Evolutionary conservation across 192 early-diverging fungal genomes (phyloP).

Genomic region (Coemansia sp.): DNA sequence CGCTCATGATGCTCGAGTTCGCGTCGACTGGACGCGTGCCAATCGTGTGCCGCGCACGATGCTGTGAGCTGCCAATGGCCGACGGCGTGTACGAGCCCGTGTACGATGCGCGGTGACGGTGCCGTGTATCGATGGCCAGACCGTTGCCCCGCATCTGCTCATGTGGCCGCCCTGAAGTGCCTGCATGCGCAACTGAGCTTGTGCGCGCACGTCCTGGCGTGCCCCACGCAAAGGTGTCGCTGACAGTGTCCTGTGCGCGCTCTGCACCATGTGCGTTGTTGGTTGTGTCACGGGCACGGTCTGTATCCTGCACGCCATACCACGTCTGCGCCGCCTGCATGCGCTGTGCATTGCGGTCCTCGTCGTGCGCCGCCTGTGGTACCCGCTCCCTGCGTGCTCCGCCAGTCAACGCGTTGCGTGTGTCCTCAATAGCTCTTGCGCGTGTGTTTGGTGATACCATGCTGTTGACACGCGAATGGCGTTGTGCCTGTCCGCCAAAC

Average conservation of each 20-base stretch:
- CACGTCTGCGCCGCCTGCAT: constrained; percentile 16
- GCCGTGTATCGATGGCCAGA: constrained; percentile 15
- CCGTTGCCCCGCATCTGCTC: constrained; percentile 25
- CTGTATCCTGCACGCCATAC: constrained; percentile 5
- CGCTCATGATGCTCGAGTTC: constrained; percentile 37
- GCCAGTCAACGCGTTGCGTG: constrained; percentile 39
- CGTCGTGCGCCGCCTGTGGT: constrained; percentile 1
- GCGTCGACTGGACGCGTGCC: constrained; percentile 14
- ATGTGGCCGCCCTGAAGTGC: constrained; percentile 8
- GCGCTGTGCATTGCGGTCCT: constrained; percentile 10
- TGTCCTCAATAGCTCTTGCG: constrained; percentile 35
- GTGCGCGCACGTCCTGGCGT: constrained; percentile 29
- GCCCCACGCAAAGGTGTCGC: constrained; percentile 48
- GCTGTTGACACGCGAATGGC: constrained; percentile 41
- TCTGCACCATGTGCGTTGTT: neutral
- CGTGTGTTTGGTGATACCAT: constrained; percentile 37
- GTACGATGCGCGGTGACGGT: constrained; percentile 37
- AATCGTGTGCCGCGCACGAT: constrained; percentile 4
- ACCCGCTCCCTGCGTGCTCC: constrained; percentile 13
- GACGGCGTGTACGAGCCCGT: constrained; percentile 33
- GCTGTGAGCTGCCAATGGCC: constrained; percentile 26
- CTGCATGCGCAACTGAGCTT: constrained; percentile 26
- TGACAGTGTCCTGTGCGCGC: constrained; percentile 18
- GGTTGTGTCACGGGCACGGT: neutral
- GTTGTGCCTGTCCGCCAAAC: neutral